These are phyloP conservation scores for Antitrichia curtipendula DNA, from an alignment of 225 moss, liverwort and hornwort species.

Conservation along the genomic window DNA sequence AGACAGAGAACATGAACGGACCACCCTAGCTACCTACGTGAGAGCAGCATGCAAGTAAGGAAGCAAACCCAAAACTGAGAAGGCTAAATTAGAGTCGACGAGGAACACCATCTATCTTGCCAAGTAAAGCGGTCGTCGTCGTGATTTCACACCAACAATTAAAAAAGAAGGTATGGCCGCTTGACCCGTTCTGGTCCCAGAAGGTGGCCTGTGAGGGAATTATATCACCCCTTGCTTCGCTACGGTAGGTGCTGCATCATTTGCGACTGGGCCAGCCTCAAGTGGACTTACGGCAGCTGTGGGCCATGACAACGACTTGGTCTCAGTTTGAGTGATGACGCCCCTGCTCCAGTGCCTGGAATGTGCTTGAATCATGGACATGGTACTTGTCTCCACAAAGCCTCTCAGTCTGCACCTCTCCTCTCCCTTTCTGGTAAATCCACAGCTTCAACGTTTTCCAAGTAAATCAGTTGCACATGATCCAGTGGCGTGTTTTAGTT, in stretches of 20 bases:
- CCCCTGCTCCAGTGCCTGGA: not conserved
- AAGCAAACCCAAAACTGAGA: not conserved
- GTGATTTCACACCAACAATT: not conserved
- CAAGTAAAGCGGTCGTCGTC: not conserved
- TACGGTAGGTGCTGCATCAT: not conserved
- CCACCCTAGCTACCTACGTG: not conserved
- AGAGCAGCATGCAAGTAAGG: not conserved
- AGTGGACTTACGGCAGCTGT: constrained; percentile 2
- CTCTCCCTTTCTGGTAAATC: not conserved
- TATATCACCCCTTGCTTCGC: not conserved
- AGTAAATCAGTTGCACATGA: not conserved
- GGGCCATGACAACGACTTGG: constrained; percentile 9
- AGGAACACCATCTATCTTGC: not conserved
- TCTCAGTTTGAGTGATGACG: not conserved
- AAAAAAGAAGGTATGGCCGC: not conserved
- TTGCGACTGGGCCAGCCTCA: constrained; percentile 1
- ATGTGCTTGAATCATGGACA: constrained; percentile 8
- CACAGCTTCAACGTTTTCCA: not conserved
- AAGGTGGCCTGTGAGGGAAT: not conserved
- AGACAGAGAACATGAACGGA: not conserved
- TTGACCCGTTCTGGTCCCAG: constrained; percentile 6
- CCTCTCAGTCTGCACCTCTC: not conserved
- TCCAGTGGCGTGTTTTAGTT: not conserved
- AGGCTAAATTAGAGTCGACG: not conserved
- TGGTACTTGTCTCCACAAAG: not conserved